phyloP scores from a whole-genome alignment of 371 early-diverging fungal genomes.

The Haplosporangium sp. region DNA sequence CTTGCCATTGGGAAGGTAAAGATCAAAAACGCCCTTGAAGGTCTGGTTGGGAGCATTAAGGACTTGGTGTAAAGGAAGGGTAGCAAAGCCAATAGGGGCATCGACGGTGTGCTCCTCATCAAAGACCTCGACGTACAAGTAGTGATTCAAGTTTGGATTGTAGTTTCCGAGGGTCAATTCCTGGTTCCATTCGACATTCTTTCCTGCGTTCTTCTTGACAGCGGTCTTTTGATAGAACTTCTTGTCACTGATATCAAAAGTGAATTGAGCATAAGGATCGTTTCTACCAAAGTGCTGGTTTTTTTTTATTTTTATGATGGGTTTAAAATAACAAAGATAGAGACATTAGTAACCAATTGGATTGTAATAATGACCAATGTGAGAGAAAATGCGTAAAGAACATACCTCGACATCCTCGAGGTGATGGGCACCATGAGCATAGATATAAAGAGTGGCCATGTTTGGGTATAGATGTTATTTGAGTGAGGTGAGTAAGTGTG shows the following conservation, averaged over 20 bases:
- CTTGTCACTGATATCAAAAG: slow-evolving; percentile 8
- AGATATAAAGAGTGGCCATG: slow-evolving; percentile 34
- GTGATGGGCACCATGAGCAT: slow-evolving; percentile 12
- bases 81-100: slow-evolving; percentile 23
- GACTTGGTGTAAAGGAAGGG: slow-evolving; percentile 28
- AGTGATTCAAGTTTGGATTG: background rate
- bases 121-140: slow-evolving; percentile 30
- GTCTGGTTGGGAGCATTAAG: background rate
- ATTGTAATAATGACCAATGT: too few relatives aligned
- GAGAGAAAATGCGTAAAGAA: too few relatives aligned
- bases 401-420: slow-evolving; percentile 23
- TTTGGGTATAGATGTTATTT: slow-evolving; percentile 9
- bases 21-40: slow-evolving; percentile 17
- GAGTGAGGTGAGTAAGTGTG: too few relatives aligned
- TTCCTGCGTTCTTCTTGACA: slow-evolving; percentile 30
- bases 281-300: slow-evolving; percentile 28
- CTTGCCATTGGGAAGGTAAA: slow-evolving; percentile 18
- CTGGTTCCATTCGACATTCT: slow-evolving; percentile 31
- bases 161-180: slow-evolving; percentile 12
- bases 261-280: slow-evolving; percentile 30
- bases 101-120: slow-evolving; percentile 11
- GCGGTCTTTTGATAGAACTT: slow-evolving; percentile 14
- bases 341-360: background rate
- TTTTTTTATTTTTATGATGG: too few relatives aligned
- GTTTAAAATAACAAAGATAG: background rate